Conservation (phyloP, 225 moss, liverwort and hornwort species). For the Neckera pumila region DNA sequence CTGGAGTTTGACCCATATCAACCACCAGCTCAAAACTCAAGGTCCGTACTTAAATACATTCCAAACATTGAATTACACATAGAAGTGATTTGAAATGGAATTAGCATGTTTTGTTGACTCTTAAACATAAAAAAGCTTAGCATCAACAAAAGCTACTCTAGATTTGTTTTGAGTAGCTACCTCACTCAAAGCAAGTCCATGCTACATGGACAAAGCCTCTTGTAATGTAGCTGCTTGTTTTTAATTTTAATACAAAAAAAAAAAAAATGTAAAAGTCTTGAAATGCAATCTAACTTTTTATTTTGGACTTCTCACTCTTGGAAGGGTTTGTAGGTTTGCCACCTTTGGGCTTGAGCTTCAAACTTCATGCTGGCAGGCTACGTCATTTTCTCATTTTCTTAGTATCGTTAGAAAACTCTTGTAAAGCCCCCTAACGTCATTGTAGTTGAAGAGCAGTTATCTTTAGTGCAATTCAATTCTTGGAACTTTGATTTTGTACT, state of each 20-base stretch:
- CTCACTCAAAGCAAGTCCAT: not conserved
- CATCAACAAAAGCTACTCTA: not conserved
- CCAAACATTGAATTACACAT: not conserved
- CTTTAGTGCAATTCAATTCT: not conserved
- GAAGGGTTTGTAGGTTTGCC: not conserved
- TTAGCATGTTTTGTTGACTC: not conserved
- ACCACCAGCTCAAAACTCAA: not conserved
- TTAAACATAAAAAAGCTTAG: not conserved
- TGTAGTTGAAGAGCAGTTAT: not conserved
- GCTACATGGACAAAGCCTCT: not conserved
- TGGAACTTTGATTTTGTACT: not conserved
- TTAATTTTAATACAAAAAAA: not conserved
- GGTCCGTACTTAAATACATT: not conserved
- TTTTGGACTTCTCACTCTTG: not conserved
- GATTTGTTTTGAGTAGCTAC: not conserved
- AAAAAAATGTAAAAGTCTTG: not conserved
- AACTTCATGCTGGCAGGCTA: not conserved
- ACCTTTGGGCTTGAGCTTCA: too few relatives aligned
- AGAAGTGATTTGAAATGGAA: not conserved
- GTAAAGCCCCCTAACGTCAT: not conserved
- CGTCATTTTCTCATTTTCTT: not conserved
- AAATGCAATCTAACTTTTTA: not conserved
- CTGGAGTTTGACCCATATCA: accelerated
- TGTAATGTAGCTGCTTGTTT: not conserved
- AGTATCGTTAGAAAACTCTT: not conserved